Conservation (phyloP, 176 grass and related monocot genomes). For the Hordeum vulgare region DNA sequence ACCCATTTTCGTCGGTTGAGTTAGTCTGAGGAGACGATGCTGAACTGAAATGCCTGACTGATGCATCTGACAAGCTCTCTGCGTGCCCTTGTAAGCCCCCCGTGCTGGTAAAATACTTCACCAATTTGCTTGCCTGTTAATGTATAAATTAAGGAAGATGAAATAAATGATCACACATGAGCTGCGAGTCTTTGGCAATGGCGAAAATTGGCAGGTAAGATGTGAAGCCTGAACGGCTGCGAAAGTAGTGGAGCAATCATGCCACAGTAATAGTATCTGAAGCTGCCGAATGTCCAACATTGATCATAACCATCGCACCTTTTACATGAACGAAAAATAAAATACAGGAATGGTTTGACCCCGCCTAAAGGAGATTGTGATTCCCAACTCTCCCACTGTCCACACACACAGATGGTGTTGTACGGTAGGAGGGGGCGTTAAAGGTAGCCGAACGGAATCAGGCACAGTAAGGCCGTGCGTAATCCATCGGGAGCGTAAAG, state of each 20-base stretch:
- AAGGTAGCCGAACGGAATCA: not conserved
- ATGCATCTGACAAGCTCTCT: slow-evolving; percentile 22
- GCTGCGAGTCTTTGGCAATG: not conserved
- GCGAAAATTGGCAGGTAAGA: not conserved
- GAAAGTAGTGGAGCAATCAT: not conserved
- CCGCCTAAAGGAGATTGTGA: not conserved
- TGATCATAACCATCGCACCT: not conserved
- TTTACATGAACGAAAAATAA: not conserved
- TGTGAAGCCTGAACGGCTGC: not conserved
- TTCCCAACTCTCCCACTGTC: not conserved
- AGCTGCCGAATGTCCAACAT: not conserved
- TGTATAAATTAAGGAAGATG: not conserved
- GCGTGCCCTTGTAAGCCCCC: slow-evolving; percentile 30
- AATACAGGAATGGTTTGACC: not conserved
- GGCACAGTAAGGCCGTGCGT: not conserved
- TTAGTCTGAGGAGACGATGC: slow-evolving; percentile 37
- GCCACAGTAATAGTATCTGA: not conserved
- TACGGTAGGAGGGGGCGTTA: not conserved
- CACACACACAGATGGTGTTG: not conserved
- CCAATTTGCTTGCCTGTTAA: slow-evolving; percentile 37
- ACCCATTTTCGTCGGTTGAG: slow-evolving; percentile 73
- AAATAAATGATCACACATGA: not conserved
- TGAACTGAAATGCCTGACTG: slow-evolving; percentile 55
- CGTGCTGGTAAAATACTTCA: slow-evolving; percentile 38
- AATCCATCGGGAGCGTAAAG: not conserved